Evolutionary conservation across 768 basidiomycete species (phyloP).

Genomic region (Phlebiopsis flavidoalba): DNA sequence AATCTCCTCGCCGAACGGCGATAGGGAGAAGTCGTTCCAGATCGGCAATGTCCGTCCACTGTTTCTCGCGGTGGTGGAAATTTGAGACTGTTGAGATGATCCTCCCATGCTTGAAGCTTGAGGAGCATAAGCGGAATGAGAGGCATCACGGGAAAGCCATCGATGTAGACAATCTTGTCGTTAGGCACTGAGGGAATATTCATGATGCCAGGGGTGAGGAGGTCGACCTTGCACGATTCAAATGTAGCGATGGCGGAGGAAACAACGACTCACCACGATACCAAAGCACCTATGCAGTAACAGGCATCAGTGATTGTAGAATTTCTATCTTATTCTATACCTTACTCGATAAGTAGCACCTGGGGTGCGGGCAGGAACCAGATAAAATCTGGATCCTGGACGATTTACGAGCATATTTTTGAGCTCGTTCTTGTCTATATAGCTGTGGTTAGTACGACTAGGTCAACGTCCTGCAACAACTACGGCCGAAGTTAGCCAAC

Average conservation of each 20-base stretch:
- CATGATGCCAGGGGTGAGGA: slow-evolving; percentile 23
- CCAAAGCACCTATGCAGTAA: neutral
- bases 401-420: slow-evolving; percentile 11
- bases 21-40: slow-evolving; percentile 18
- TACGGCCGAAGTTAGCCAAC: neutral
- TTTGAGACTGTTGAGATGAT: slow-evolving; percentile 25
- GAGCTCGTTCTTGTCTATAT: slow-evolving; percentile 14
- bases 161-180: slow-evolving; percentile 4
- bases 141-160: slow-evolving; percentile 23
- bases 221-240: slow-evolving; percentile 16
- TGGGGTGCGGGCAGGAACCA: slow-evolving; percentile 6
- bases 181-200: slow-evolving; percentile 20
- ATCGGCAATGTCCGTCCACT: slow-evolving; percentile 34
- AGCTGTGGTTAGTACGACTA: slow-evolving; percentile 6
- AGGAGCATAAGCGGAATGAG: slow-evolving; percentile 22
- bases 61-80: slow-evolving; percentile 30
- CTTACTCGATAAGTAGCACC: slow-evolving; percentile 14
- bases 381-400: slow-evolving; percentile 12
- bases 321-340: neutral
- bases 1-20: neutral
- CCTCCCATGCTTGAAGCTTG: slow-evolving; percentile 27
- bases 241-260: slow-evolving; percentile 8
- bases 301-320: neutral
- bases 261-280: neutral
- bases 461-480: slow-evolving; percentile 9